Evolutionary conservation across 805 yeast species (phyloP).

Genomic region (Jamesozyma rosinii): DNA sequence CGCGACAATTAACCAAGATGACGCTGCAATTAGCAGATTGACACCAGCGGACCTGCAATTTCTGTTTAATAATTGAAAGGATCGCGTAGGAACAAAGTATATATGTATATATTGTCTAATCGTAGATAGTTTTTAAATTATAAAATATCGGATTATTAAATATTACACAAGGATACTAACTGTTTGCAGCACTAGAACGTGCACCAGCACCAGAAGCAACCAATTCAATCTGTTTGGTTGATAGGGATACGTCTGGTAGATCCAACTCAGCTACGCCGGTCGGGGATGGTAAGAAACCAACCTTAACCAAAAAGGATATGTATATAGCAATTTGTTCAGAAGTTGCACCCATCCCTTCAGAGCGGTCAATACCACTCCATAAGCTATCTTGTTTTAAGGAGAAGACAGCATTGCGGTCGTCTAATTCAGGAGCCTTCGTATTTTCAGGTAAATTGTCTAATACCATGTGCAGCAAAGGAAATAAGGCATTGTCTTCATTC

Average conservation of each 20-base stretch:
- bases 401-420: constrained; percentile 72
- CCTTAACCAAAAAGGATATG: constrained; percentile 66
- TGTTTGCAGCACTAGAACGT: constrained; percentile 53
- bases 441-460: constrained; percentile 83
- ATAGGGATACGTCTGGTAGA: constrained; percentile 51
- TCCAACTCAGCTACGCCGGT: constrained; percentile 31
- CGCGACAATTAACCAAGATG: constrained; percentile 91
- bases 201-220: constrained; percentile 63
- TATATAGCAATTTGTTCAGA: constrained; percentile 60
- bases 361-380: constrained; percentile 58
- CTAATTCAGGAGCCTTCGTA: constrained; percentile 92
- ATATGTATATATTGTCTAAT: no score
- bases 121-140: no score
- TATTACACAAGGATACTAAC: background rate
- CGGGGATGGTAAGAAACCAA: constrained; percentile 73
- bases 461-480: constrained; percentile 89
- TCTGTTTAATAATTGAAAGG: constrained; percentile 76
- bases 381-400: constrained; percentile 52
- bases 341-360: constrained; percentile 71
- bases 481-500: constrained; percentile 74
- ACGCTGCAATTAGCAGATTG: constrained; percentile 75
- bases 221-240: constrained; percentile 48
- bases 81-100: no score
- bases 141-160: no score
- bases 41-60: constrained; percentile 94